Base-by-base conservation (phyloP, 179 eudicot species). In the Silene vulgaris region DNA sequence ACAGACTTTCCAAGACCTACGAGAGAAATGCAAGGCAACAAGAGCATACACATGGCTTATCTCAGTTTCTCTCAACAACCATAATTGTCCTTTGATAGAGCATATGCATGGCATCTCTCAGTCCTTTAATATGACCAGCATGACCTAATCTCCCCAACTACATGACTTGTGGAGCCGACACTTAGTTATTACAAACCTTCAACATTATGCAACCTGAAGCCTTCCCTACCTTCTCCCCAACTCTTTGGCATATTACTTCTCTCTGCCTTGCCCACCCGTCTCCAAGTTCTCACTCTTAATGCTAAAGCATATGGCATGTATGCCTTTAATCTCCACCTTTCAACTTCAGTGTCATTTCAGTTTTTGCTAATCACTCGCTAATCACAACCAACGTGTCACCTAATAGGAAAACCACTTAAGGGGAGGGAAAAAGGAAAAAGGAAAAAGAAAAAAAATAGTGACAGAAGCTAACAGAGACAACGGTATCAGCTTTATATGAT, bases 141-240 rank as follows among this genome's bases (percentile, higher is more conserved):
- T 0, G 1, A 7, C 14, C 23, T 45, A 45, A 45, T 19, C 13
- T 12, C 40, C 73, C 64, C 45, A 65, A 71, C 40, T 28, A 57
- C 75, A 19, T 60, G 60, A 73, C 73, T 21, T 65, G 74, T 80
- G 83, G 65, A 72, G 57, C 74, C 77, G 14, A 56, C 37, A 19
- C 11, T 29, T 21, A 6, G 50, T 30, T 17, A 60, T 30, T 40
- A 62, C 65, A 17, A 16, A 74, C 16, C 66, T 21, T 63, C 20
- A 6, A 26, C 20, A 19, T 71, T 28, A 45, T 37, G 45, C 43
- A 28, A 79, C 43, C 61, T 37, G 48, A 54, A 50, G 26, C 28
- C 59, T 28, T 74, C 78, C 78, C 74, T 32, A 68, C 63, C 43
- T 56, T 35, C 56, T 60, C 68, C 64, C 17, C 30, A 59, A 68